Evolutionary conservation across 257 asterid genomes (phyloP).

Genomic region (Dorcoceras hygrometricum): DNA sequence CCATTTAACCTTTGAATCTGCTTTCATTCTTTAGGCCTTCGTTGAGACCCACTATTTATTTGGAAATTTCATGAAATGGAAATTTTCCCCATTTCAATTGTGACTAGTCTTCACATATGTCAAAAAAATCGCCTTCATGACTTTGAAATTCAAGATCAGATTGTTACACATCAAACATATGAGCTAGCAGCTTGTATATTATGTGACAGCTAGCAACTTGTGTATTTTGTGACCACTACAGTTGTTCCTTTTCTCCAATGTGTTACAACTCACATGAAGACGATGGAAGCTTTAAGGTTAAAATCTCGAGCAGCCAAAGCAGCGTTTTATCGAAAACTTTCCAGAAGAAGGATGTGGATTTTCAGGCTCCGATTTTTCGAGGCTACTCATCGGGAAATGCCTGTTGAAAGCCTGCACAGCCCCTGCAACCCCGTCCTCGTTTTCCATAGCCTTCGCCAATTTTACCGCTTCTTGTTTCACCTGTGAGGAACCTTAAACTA

Average conservation of each 20-base stretch:
- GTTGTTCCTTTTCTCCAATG: background rate
- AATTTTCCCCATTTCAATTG: background rate
- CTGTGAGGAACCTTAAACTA: too few relatives aligned
- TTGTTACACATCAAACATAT: background rate
- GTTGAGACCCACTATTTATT: too few relatives aligned
- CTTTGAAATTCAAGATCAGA: too few relatives aligned
- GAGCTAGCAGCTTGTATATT: background rate
- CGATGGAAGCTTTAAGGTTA: conserved; percentile 3
- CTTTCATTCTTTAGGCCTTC: background rate
- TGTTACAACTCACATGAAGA: background rate
- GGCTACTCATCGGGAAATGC: conserved; percentile 51
- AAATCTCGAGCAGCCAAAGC: conserved; percentile 41
- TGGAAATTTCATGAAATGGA: background rate
- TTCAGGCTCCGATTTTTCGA: conserved; percentile 30
- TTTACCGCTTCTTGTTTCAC: conserved; percentile 68
- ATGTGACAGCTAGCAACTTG: background rate
- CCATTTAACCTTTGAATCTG: background rate
- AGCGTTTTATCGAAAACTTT: conserved; percentile 33
- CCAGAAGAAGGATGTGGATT: conserved; percentile 24
- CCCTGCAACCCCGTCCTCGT: conserved; percentile 81
- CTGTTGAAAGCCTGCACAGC: conserved; percentile 74
- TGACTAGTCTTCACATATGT: too few relatives aligned
- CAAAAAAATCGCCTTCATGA: too few relatives aligned
- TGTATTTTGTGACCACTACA: background rate
- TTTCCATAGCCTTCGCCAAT: conserved; percentile 76